Evolutionary conservation across 371 early-diverging fungal genomes (phyloP), one percentile per base, ranked within the genome.

Genomic region (Rhizopus stolonifer): DNA sequence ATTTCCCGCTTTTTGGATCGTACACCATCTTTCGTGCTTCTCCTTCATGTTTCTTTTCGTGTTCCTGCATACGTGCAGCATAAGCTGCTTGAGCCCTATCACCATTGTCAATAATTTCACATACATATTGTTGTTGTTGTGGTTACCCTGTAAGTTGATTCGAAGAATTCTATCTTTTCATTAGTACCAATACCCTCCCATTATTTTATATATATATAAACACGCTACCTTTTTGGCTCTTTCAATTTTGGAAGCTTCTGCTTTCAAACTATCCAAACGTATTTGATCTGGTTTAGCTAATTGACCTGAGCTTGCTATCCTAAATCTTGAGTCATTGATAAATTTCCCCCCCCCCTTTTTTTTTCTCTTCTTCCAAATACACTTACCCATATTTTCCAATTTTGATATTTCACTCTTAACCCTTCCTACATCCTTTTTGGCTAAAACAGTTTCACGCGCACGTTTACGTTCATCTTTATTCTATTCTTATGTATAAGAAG

Each of bases 391-490:
- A 24, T 74, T 73, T 25, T 81, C 77, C 43, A 80, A 50, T 42
- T 71, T 62, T 9, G 67, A 47, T 17, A 83, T 70, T 8, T 83
- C 82, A 1, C 49, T 39, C 40, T 70, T 72, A 2, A 72, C 29
- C 33, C 69, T 76, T 3, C 64, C 66, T 1, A 82, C 71, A 54
- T 84, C 82, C 24, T 68, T 79, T 38, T 83, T 73, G 2, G 79
- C 72, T 15, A 74, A 62, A 13, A 77, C 74, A 14, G 65, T 46
- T 45, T 83, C 77, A 24, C 84, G 75, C 10, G 72, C 72, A 40
- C 64, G 60, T 54, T 79, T 77, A 24, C 83, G 74, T 25, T 79
- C 79, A 58, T 82, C 82, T 69, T 82, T 85, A 49, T 84, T 85
- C 86, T 84, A 29, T 29, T 7, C 31, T 10, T 7, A 29, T 7